A percentile compares a stretch with the other conserved stretches of the same genome.
Evolutionary conservation across 306 rosid species (phyloP).

Genomic region (Neltuma alba): DNA sequence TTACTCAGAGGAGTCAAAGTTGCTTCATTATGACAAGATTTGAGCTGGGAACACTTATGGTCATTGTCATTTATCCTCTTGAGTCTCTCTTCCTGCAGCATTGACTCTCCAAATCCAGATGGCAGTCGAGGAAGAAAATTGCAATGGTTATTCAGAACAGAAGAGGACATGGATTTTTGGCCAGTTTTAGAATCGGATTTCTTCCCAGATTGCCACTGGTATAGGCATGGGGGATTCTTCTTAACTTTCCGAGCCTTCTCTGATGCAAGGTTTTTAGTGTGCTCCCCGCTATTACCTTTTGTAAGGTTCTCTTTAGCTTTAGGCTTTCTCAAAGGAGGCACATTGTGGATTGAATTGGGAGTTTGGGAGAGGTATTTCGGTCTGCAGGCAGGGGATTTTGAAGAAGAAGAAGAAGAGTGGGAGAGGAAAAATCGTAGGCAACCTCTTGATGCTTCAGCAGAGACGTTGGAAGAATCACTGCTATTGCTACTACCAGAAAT

Average conservation of each 20-base stretch:
- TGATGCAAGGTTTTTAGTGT: slow-evolving; percentile 27
- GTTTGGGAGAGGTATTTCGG: slow-evolving; percentile 43
- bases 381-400: slow-evolving; percentile 47
- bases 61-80: slow-evolving; percentile 37
- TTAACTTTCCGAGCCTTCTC: slow-evolving; percentile 34
- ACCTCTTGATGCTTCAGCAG: slow-evolving; percentile 68
- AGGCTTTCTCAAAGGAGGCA: slow-evolving; percentile 37
- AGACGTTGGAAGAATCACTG: slow-evolving; percentile 54
- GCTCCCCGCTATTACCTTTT: slow-evolving; percentile 37
- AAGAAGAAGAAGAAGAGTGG: slow-evolving; percentile 48
- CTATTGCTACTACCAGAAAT: slow-evolving; percentile 46
- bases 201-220: slow-evolving; percentile 70
- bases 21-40: slow-evolving; percentile 35
- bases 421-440: slow-evolving; percentile 77
- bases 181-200: slow-evolving; percentile 43
- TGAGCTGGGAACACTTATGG: slow-evolving; percentile 34
- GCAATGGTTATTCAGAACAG: slow-evolving; percentile 37
- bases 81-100: slow-evolving; percentile 32
- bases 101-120: slow-evolving; percentile 40
- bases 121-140: slow-evolving; percentile 32
- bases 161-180: slow-evolving; percentile 43
- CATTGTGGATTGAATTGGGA: slow-evolving; percentile 54
- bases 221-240: slow-evolving; percentile 62
- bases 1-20: slow-evolving; percentile 56
- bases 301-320: slow-evolving; percentile 54